Base-by-base conservation (phyloP, 1,284 basidiomycete genomes). In the Spongispora temasekensis region DNA sequence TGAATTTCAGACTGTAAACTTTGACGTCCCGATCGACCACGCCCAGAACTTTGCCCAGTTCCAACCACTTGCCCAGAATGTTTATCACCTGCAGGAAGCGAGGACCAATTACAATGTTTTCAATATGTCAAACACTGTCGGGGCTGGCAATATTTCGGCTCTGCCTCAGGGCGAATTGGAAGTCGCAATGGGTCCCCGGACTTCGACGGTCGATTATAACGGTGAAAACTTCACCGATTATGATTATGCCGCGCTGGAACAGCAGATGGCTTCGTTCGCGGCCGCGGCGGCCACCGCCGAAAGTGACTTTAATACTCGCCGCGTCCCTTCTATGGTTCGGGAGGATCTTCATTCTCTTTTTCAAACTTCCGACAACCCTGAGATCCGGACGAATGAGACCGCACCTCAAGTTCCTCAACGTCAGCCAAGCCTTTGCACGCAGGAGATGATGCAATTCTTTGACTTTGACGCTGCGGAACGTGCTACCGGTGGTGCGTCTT, bases 131-230 rank as follows among this genome's bases (percentile, higher is more conserved):
- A 69, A 71, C n/a, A n/a, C n/a, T 40, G 60, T 79, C 50, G 68
- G 76, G 55, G 54, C 73, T 4, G 56, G 68, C 25, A 62, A 56
- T 12, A 58, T 79, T 31, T 23, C 71, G n/a, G 63, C 67, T 37
- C 65, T 71, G 23, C 78, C 77, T 1, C 62, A 62, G 17, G 78
- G 76, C 3, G 67, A 74, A n/a, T 64, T 81, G 31, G 72, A 77
- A 40, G 61, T 81, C 10, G 65, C 65, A 15, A 51, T 77, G 62
- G 73, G 69, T 0, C 27, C 53, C 5, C 48, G 31, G 9, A 31
- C 32, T 4, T 15, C 56, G 21, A 31, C 50, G 1, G 31, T 54
- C 2, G 67, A 71, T 40, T 62, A 63, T 28, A 46, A 40, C 19
- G 40, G 56, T 0, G 28, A 59, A 8, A 19, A 57, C 9, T 75